These are phyloP conservation scores for Aspergillus fructus DNA, from an alignment of 2,329 filamentous ascomycete genomes.

Conservation along the genomic window DNA sequence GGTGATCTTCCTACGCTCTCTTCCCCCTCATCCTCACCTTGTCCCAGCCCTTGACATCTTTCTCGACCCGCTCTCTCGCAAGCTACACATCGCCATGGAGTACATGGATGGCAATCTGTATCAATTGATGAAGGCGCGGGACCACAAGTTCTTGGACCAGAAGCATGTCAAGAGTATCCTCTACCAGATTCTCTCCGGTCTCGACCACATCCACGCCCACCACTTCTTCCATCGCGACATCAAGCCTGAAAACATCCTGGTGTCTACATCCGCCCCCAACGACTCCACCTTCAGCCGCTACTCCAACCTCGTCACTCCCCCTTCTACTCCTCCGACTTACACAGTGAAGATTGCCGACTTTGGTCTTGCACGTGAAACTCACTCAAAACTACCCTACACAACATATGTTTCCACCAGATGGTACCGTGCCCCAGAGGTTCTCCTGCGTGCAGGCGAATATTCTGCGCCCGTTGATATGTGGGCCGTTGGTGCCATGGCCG, in stretches of 20 bases:
- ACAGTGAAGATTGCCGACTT: constrained; percentile 99
- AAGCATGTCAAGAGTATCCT: constrained; percentile 95
- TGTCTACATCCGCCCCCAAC: constrained; percentile 82
- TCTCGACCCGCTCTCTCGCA: constrained; percentile 91
- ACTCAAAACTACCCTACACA: constrained; percentile 94
- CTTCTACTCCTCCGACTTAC: constrained; percentile 88
- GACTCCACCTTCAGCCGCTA: constrained; percentile 93
- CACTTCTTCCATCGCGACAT: constrained; percentile 99
- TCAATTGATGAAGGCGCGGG: constrained; percentile 96
- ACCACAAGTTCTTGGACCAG: constrained; percentile 90
- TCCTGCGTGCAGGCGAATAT: constrained; percentile 91
- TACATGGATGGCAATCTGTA: constrained; percentile 99
- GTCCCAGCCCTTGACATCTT: constrained; percentile 99
- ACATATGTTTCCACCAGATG: constrained; percentile 98
- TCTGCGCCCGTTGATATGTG: constrained; percentile 98
- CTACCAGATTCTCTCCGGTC: constrained; percentile 91
- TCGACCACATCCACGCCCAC: constrained; percentile 96
- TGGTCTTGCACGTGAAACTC: constrained; percentile 92
- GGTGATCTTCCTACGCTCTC: constrained; percentile 89
- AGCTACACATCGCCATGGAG: constrained; percentile 98
- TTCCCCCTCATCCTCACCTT: constrained; percentile 84
- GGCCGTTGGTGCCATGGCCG: constrained; percentile 97
- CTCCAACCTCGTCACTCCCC: constrained; percentile 88
- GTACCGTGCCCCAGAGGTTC: constrained; percentile 91
- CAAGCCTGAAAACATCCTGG: constrained; percentile 97